Conservation (phyloP, 148 eudicot genomes). For the Fagopyrum esculentum region DNA sequence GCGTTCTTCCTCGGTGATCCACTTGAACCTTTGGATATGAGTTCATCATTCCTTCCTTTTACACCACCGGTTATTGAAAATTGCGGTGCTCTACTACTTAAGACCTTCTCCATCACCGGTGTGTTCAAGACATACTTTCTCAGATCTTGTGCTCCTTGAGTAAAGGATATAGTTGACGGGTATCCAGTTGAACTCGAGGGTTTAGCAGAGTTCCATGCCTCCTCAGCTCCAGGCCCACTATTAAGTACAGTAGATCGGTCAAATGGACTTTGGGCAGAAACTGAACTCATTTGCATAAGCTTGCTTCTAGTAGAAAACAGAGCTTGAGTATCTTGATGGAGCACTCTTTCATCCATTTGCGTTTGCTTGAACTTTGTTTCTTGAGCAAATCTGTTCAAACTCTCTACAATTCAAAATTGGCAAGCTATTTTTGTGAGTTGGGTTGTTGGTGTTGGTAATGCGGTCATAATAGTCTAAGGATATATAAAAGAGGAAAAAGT, state of each 20-base stretch:
- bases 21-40: background rate
- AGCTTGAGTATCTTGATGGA: conserved; percentile 2
- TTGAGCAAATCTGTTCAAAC: conserved; percentile 8
- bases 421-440: background rate
- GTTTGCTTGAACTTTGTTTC: background rate
- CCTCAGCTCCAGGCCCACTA: background rate
- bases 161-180: background rate
- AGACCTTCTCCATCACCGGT: conserved; percentile 3
- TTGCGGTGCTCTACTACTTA: background rate
- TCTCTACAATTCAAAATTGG: background rate
- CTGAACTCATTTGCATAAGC: background rate
- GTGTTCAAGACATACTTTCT: background rate
- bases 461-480: background rate
- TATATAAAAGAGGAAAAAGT: background rate
- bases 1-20: background rate
- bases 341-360: background rate
- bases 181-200: background rate
- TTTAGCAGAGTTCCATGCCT: background rate
- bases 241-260: background rate
- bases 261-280: conserved; percentile 2
- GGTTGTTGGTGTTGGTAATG: background rate
- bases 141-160: background rate
- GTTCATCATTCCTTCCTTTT: conserved; percentile 2
- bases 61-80: background rate
- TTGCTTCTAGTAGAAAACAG: background rate